Evolutionary conservation across 495 filamentous ascomycete species (phyloP), one percentile per base, ranked within the genome.

Genomic region (Aspergillus bertholletiae): DNA sequence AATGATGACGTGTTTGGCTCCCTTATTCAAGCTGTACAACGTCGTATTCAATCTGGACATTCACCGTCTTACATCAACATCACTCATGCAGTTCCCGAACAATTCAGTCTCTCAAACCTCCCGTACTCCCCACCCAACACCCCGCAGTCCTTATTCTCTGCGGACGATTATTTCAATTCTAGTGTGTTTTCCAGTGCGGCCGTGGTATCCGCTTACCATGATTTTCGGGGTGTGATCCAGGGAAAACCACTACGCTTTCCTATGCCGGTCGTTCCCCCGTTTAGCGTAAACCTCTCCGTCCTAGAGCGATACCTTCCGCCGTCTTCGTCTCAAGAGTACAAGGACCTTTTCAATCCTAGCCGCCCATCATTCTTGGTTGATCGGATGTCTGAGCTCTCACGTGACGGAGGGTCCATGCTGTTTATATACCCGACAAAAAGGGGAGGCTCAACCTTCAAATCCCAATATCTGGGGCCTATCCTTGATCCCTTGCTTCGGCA

Each of bases 251-350:
- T 65, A 46, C 74, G 71, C 23, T 77, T 75, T 18, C 84, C 84
- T 7, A 76, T 81, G 58, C 83, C 83, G 7, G 77, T 88, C 50
- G 83, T 89, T 5, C 79, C 84, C 0, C 86, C 86, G 6, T 76
- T 74, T 41, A 87, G 77, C 39, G 76, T 88, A 22, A 78, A 87
- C 49, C 70, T 88, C 40, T 84, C 86, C 1, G 71, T 89, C 12
- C 72, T 89, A 7, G 87, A 90, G 65, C 84, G 87, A 6, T 89
- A 85, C 64, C 84, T 90, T 6, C 87, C 87, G 46, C 87, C 87
- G 13, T 74, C 81, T 1, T 81, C 82, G 6, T 54, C 61, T 4
- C 72, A 82, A 56, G 86, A 89, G 58, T 85, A 85, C 48, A 64
- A 71, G 24, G 77, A 84, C 58, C 74, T 89, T 56, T 88, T 88